Percentiles rank a stretch among this genome's conserved stretches.
phyloP scores from a whole-genome alignment of 768 basidiomycete genomes.

The Tulasnella calospora region DNA sequence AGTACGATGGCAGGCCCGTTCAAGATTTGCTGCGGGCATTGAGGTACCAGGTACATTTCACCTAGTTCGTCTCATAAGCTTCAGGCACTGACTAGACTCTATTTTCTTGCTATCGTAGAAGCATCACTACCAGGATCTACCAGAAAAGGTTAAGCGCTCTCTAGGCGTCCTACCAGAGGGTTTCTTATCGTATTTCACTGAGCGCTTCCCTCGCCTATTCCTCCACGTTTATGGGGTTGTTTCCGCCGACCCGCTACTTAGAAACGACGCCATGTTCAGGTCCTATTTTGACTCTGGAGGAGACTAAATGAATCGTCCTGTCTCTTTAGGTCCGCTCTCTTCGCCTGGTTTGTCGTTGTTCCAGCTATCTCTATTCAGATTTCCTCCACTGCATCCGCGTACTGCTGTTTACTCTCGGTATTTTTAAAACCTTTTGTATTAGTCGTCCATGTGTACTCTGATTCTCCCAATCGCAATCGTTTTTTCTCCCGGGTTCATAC shows the following conservation, averaged over 20 bases:
- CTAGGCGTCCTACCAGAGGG: slow-evolving; percentile 90
- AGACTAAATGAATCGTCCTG: too few relatives aligned
- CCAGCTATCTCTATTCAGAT: too few relatives aligned
- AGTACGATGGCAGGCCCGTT: slow-evolving; percentile 87
- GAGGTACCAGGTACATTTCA: slow-evolving; percentile 76
- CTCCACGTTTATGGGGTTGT: slow-evolving; percentile 88
- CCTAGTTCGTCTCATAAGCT: background rate
- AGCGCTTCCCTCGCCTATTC: slow-evolving; percentile 83
- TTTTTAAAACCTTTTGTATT: too few relatives aligned
- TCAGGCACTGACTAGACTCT: background rate
- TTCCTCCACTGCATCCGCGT: too few relatives aligned
- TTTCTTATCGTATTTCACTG: slow-evolving; percentile 87
- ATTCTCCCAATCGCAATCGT: too few relatives aligned
- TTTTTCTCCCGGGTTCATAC: too few relatives aligned
- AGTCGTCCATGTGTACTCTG: too few relatives aligned
- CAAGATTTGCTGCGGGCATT: slow-evolving; percentile 89
- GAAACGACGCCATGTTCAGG: slow-evolving; percentile 84
- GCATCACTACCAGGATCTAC: slow-evolving; percentile 97
- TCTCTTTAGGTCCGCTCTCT: too few relatives aligned
- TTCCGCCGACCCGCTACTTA: slow-evolving; percentile 54
- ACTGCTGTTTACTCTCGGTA: too few relatives aligned
- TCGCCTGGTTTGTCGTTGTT: too few relatives aligned
- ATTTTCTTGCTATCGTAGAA: slow-evolving; percentile 50
- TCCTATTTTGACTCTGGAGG: slow-evolving; percentile 62
- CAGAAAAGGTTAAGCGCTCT: slow-evolving; percentile 81